Evolutionary conservation across 352 stramenopile genomes (phyloP).

Genomic region (Globisporangium emineosum): DNA sequence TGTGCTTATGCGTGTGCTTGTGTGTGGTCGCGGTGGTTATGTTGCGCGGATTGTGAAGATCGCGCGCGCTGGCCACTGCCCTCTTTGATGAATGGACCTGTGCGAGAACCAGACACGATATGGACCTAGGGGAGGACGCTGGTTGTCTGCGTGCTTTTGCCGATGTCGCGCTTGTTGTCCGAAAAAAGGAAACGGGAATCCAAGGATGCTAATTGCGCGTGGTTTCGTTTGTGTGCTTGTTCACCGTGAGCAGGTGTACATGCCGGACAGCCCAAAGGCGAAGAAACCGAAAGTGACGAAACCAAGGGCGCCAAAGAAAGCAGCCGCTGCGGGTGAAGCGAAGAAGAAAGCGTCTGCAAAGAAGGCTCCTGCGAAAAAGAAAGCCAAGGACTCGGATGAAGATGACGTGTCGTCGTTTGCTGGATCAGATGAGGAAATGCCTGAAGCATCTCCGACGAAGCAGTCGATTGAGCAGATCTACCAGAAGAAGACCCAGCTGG

Average conservation of each 20-base stretch:
- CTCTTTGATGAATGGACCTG: background rate
- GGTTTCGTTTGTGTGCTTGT: background rate
- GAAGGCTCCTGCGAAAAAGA: slow-evolving; percentile 50
- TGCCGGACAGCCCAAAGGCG: slow-evolving; percentile 13
- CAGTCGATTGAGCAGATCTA: slow-evolving; percentile 92
- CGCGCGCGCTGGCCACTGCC: background rate
- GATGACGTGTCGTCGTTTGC: slow-evolving; percentile 28
- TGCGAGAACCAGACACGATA: background rate
- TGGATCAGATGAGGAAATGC: slow-evolving; percentile 31
- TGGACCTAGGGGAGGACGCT: background rate
- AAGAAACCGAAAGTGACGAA: slow-evolving; percentile 19
- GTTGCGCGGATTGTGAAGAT: background rate
- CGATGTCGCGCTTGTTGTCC: background rate
- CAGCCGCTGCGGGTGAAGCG: slow-evolving; percentile 14
- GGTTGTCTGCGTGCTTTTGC: background rate
- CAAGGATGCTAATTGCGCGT: background rate
- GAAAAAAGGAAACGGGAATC: no score
- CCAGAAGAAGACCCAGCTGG: slow-evolving; percentile 97
- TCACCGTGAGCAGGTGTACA: slow-evolving; percentile 13
- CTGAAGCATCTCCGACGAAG: slow-evolving; percentile 33
- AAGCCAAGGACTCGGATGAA: slow-evolving; percentile 27
- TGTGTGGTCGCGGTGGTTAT: background rate
- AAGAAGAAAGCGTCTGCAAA: slow-evolving; percentile 32
- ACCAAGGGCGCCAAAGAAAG: slow-evolving; percentile 33
- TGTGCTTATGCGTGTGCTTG: background rate